A percentile compares a stretch with the other conserved stretches of the same genome.
Evolutionary conservation across 2,329 filamentous ascomycete genomes (phyloP).

Genomic region (Aspergillus sp.): DNA sequence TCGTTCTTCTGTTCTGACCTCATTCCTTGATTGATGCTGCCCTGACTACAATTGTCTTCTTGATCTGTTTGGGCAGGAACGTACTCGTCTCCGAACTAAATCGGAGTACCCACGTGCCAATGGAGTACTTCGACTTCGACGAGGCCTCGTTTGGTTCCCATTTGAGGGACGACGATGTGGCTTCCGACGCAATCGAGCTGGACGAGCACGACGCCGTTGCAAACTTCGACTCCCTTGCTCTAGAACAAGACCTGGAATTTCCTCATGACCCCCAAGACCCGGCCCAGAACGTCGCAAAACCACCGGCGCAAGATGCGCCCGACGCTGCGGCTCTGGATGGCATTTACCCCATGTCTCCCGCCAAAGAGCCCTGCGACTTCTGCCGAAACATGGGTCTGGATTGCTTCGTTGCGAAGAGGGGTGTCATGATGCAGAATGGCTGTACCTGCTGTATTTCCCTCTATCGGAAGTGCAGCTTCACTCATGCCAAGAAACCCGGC

Average conservation of each 20-base stretch:
- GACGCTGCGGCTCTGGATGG: slow-evolving; percentile 27
- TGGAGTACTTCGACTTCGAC: slow-evolving; percentile 52
- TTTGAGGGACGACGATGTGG: slow-evolving; percentile 39
- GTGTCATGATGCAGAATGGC: slow-evolving; percentile 44
- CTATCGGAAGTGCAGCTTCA: slow-evolving; percentile 50
- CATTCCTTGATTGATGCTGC: neutral
- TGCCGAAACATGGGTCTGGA: slow-evolving; percentile 48
- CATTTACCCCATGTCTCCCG: slow-evolving; percentile 45
- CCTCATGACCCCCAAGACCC: slow-evolving; percentile 29
- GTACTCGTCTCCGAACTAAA: neutral
- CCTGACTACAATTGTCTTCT: neutral
- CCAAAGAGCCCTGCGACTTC: slow-evolving; percentile 47
- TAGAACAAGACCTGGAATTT: slow-evolving; percentile 43
- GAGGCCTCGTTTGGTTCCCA: slow-evolving; percentile 42
- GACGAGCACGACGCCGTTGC: slow-evolving; percentile 39
- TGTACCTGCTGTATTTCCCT: slow-evolving; percentile 51
- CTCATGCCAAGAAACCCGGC: slow-evolving; percentile 40
- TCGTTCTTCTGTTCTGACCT: neutral
- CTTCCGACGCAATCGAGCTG: slow-evolving; percentile 38
- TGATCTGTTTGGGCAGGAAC: neutral
- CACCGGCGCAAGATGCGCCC: slow-evolving; percentile 17
- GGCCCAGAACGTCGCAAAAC: slow-evolving; percentile 22
- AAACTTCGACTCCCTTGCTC: slow-evolving; percentile 42
- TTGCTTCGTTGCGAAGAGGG: slow-evolving; percentile 47
- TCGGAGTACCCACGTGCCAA: slow-evolving; percentile 16